Base-by-base conservation (phyloP, 1,284 basidiomycete species). In the Sporisorium iseilematis-ciliati region DNA sequence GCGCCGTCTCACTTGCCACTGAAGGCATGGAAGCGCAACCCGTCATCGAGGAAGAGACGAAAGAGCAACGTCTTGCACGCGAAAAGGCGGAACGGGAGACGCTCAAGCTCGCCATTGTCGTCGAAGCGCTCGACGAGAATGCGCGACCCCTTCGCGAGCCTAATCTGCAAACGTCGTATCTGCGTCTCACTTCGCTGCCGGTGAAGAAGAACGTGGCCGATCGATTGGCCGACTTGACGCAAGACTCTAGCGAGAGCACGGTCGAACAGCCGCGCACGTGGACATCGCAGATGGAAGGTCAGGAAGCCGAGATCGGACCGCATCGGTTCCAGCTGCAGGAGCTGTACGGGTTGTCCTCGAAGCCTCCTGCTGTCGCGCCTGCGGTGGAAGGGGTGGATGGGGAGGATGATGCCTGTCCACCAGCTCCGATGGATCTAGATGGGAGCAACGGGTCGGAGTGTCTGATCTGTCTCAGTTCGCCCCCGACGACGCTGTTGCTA, bases 241-340 rank as follows among this genome's bases (percentile, higher is more conserved):
- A 11, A 4, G 31, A 38, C 14, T 38, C 35, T 12, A 2, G 66
- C 7, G 4, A 33, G 18, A 16, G 14, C 4, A 16, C 35, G 16
- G 10, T 38, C 7, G 31, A 35, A 20, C 2, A 21, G 21, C 18
- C 40, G 5, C 59, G 81, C 2, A 54, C 50, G 0, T 82, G 81
- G 81, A 58, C 67, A 2, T 58, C 69, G 4, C 80, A 82, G 54
- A 77, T 81, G 14, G 81, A 82, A 57, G 80, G 78, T 0, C 81
- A 82, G 46, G 81, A 82, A 48, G 81, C 80, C 5, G 78, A 82
- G 52, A 82, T 84, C n/a, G 81, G 81, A 18, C 74, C 82, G 14
- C 79, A 78, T 48, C 57, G 74, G 1, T 81, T 85, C 61, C 82
- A 82, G 59, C 53, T 85, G 50, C 82, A 85, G 50, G 82, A 85